These are phyloP conservation scores for Colletotrichum sp. DNA, from an alignment of 2,329 filamentous ascomycete species.

Conservation along the genomic window DNA sequence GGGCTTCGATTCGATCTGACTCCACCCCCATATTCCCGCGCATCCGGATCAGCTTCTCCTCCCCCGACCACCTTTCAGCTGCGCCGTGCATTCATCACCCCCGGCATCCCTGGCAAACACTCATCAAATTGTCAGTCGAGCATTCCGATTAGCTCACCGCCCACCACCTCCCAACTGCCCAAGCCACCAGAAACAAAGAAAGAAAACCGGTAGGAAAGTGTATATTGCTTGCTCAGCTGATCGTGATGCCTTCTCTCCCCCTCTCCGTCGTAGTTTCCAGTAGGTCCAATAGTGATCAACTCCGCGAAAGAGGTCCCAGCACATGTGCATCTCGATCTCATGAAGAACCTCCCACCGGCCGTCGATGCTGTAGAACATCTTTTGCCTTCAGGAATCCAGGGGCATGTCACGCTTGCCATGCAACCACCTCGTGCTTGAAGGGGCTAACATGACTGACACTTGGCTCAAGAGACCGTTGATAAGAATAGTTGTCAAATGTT, in stretches of 20 bases:
- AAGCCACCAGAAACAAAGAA: background rate
- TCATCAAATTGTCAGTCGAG: background rate
- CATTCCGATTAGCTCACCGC: background rate
- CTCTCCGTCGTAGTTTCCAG: background rate
- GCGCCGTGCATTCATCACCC: background rate
- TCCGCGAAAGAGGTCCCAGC: background rate
- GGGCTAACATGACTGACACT: background rate
- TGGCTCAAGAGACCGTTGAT: background rate
- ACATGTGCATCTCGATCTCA: conserved; percentile 5
- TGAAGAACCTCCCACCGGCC: too few species aligned
- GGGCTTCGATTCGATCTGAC: background rate
- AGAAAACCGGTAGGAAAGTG: background rate
- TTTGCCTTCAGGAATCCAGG: background rate
- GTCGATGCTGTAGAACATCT: background rate
- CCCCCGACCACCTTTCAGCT: background rate
- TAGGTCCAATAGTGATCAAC: background rate
- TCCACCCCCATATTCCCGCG: background rate
- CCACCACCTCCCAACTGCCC: background rate
- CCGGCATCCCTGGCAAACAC: background rate
- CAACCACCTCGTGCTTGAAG: background rate
- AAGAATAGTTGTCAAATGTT: background rate
- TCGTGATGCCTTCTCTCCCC: background rate
- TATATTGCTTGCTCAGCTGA: background rate
- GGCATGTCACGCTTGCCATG: background rate
- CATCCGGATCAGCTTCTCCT: background rate